Evolutionary conservation across 2,329 filamentous ascomycete genomes (phyloP), one percentile per base, ranked within the genome.

Genomic region (Phialophora expanda): DNA sequence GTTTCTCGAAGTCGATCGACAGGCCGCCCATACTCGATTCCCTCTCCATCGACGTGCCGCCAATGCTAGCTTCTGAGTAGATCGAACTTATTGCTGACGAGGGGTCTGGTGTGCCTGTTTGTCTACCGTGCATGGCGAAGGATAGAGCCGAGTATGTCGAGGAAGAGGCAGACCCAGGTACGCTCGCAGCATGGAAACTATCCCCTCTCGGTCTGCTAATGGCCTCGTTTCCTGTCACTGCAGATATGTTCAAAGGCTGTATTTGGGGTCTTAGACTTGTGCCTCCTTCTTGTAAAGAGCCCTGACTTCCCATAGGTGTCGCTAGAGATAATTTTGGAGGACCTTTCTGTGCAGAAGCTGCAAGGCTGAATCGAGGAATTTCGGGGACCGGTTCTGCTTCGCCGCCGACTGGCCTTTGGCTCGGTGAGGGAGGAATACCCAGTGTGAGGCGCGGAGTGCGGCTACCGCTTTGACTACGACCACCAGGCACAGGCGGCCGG

Each of bases 401-500:
- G 71, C 82, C 84, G 71, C 85, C 86, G 59, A 95, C 87, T 1
- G 93, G 88, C 77, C 93, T 92, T 68, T 84, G 89, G 79, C 88
- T 94, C 56, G 92, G 91, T 41, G 92, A 96, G 0, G 91, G 89
- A 44, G 94, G 94, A 65, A 98, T 98, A 54, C 93, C 91, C 64
- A 98, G 86, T 53, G 93, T 94, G 65, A 98, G 85, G 73, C 90
- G 88, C 30, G 92, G 92, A 61, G 90, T 84, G 69, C 90, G 85
- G 66, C 84, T 82, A 66, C 87, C 88, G 70, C 84, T 82, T 72
- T 83, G 84, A 69, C 84, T 84, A 72, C 88, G 85, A 70, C 82
- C 83, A 70, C 91, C 91, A 46, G 90, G 90, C 64, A 96, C 89
- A 68, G 92, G 92, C 62, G 92, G 91, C 67, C 92, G 90, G 64